Evolutionary conservation across 306 rosid species (phyloP).

Genomic region (Begonia peltatifolia): DNA sequence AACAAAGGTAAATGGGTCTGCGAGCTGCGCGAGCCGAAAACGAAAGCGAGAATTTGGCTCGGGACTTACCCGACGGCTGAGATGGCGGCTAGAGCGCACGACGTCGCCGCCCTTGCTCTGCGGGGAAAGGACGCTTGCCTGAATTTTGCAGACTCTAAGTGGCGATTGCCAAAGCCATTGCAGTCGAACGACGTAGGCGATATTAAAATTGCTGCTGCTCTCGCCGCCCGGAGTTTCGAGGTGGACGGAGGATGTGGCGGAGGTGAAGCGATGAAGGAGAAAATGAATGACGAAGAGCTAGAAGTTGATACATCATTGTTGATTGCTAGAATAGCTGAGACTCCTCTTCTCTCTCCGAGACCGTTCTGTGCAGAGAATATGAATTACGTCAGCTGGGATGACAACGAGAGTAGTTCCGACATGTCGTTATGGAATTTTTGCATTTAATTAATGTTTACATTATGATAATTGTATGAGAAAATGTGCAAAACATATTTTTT

Average conservation of each 20-base stretch:
- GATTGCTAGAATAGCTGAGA: constrained; percentile 14
- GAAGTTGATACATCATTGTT: constrained; percentile 12
- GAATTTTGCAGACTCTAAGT: constrained; percentile 58
- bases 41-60: constrained; percentile 58
- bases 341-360: constrained; percentile 35
- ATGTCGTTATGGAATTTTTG: constrained; percentile 39
- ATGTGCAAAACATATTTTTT: no score
- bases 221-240: constrained; percentile 37
- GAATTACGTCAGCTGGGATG: constrained; percentile 5
- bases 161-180: constrained; percentile 33
- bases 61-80: constrained; percentile 68
- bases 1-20: constrained; percentile 81
- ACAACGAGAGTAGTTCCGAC: constrained; percentile 13
- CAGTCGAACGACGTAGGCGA: constrained; percentile 26
- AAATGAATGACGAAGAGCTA: background rate
- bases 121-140: constrained; percentile 54
- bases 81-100: constrained; percentile 90
- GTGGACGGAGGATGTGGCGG: constrained; percentile 7
- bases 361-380: background rate
- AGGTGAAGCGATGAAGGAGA: background rate
- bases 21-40: constrained; percentile 60
- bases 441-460: no score
- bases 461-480: no score
- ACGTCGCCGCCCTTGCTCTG: constrained; percentile 54
- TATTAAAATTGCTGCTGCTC: constrained; percentile 39